Conservation (phyloP, 768 basidiomycete species). For the Rhodotorula graminis region DNA sequence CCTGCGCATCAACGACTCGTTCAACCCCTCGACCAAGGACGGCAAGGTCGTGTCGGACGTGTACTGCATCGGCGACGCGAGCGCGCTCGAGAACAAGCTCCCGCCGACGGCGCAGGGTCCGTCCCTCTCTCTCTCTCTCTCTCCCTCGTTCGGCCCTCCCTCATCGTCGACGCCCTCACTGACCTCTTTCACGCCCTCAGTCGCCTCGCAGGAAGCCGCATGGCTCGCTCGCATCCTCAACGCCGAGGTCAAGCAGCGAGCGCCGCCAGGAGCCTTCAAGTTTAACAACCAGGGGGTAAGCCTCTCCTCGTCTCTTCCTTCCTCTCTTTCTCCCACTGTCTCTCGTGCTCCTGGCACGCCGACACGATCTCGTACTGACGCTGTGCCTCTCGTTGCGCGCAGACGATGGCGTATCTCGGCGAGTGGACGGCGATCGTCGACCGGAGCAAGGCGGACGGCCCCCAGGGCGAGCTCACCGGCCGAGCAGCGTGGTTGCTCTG, state of each 20-base stretch:
- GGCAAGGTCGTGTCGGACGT: slow-evolving; percentile 62
- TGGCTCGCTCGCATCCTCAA: slow-evolving; percentile 67
- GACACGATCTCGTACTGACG: too few species aligned
- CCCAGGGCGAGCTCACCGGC: slow-evolving; percentile 53
- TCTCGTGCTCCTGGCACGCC: neutral
- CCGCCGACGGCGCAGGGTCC: slow-evolving; percentile 72
- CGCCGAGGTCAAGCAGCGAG: slow-evolving; percentile 42
- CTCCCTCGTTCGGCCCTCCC: too few species aligned
- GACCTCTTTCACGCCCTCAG: slow-evolving; percentile 46
- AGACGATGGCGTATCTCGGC: slow-evolving; percentile 66
- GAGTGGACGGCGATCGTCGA: slow-evolving; percentile 55
- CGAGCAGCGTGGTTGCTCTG: slow-evolving; percentile 48
- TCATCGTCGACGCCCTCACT: neutral
- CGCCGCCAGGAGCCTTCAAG: slow-evolving; percentile 50
- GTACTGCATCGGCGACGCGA: slow-evolving; percentile 77
- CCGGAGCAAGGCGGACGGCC: slow-evolving; percentile 49
- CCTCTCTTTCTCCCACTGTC: neutral
- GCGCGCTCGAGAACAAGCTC: slow-evolving; percentile 56
- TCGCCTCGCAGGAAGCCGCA: slow-evolving; percentile 70
- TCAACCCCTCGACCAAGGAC: slow-evolving; percentile 60
- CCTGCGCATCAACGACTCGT: slow-evolving; percentile 56
- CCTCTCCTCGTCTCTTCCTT: neutral
- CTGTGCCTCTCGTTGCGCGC: too few species aligned
- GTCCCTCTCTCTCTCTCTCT: neutral
- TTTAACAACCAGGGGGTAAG: slow-evolving; percentile 66